phyloP scores from a whole-genome alignment of 192 early-diverging fungal genomes.

The Phycomyces blakesleeanus region DNA sequence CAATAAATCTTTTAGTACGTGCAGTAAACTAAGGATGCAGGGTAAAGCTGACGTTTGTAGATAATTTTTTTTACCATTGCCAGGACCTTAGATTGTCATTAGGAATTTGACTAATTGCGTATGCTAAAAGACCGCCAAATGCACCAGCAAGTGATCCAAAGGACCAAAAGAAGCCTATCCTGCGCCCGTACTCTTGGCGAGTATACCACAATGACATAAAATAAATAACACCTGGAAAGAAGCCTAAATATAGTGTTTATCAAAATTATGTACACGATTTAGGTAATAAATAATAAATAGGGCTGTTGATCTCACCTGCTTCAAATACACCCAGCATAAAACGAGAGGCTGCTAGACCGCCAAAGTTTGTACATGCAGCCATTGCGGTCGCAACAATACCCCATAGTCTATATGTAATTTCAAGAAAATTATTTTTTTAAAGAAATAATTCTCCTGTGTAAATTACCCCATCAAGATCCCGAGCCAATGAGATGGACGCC shows the following conservation, averaged over 20 bases:
- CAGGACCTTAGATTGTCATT: conserved; percentile 30
- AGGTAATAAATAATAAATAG: background rate
- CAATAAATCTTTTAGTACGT: background rate
- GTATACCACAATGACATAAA: conserved; percentile 58
- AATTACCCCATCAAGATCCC: conserved; percentile 16
- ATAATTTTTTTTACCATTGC: conserved; percentile 39
- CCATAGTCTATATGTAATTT: conserved; percentile 31
- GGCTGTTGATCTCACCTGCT: conserved; percentile 18
- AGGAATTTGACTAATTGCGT: conserved; percentile 41
- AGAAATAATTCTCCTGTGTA: background rate
- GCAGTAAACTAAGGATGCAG: too few relatives aligned
- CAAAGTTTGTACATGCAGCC: conserved; percentile 38
- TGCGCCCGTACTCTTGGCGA: conserved; percentile 44
- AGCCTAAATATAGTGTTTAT: conserved; percentile 20
- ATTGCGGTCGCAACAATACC: conserved; percentile 45
- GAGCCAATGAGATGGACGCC: conserved; percentile 20
- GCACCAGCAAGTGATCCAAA: conserved; percentile 48
- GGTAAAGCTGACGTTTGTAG: background rate
- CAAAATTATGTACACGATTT: background rate
- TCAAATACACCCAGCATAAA: conserved; percentile 56
- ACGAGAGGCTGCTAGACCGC: conserved; percentile 42
- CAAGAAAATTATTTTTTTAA: background rate
- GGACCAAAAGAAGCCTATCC: conserved; percentile 49
- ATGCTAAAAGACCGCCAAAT: conserved; percentile 60
- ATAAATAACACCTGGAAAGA: conserved; percentile 51